A percentile compares a stretch with the other conserved stretches of the same genome.
These are phyloP conservation scores for Botrytis elliptica DNA, from an alignment of 2,329 filamentous ascomycete genomes.

Conservation along the genomic window DNA sequence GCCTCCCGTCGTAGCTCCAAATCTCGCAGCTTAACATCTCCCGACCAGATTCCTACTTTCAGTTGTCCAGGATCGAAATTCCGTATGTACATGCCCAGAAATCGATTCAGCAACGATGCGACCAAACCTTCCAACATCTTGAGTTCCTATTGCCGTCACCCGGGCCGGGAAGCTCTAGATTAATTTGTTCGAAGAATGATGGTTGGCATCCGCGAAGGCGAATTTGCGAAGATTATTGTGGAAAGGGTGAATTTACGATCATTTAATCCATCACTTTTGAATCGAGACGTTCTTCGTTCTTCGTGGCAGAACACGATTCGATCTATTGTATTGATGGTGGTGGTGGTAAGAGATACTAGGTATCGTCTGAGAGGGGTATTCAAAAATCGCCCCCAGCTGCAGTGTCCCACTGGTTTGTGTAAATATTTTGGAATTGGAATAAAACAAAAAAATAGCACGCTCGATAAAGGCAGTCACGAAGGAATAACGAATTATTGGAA, in stretches of 20 bases:
- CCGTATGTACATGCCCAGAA: constrained; percentile 99
- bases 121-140: constrained; percentile 96
- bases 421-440: not conserved
- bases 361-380: constrained; percentile 8
- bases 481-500: not conserved
- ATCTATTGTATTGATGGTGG: not conserved
- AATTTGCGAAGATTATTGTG: not conserved
- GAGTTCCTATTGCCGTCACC: constrained; percentile 64
- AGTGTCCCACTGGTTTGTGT: not conserved
- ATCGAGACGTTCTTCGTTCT: not conserved
- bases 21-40: constrained; percentile 92
- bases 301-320: constrained; percentile 21
- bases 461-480: not conserved
- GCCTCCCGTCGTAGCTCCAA: constrained; percentile 92
- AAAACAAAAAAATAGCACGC: not conserved
- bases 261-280: constrained; percentile 28
- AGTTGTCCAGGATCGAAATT: constrained; percentile 98
- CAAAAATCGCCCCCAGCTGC: not conserved
- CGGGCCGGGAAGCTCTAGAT: constrained; percentile 55
- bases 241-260: not conserved
- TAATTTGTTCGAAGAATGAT: constrained; percentile 23
- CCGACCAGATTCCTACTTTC: constrained; percentile 98
- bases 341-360: not conserved
- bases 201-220: constrained; percentile 30
- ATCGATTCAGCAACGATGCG: constrained; percentile 95